phyloP scores from a whole-genome alignment of 1,284 basidiomycete genomes.

The Cronartium ribicola region DNA sequence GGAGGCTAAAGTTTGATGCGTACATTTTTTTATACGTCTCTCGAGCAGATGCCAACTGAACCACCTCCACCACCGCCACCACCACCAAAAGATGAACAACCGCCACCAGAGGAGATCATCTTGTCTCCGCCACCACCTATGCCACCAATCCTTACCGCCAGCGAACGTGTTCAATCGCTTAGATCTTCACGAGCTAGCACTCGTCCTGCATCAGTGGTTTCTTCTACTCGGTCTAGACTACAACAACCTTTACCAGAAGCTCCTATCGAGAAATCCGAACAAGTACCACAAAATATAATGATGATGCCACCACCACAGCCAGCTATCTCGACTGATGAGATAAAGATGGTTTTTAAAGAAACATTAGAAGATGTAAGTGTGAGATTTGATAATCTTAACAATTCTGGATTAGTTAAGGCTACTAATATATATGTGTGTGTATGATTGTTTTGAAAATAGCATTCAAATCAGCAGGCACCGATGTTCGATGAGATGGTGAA shows the following conservation, averaged over 20 bases:
- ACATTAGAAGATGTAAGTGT: conserved; percentile 31
- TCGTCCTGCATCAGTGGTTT: conserved; percentile 10
- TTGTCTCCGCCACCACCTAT: neutral
- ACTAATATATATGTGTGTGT: too few relatives aligned
- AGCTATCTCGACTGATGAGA: conserved; percentile 20
- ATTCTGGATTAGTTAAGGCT: too few relatives aligned
- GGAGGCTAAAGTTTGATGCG: neutral
- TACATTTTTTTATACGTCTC: neutral
- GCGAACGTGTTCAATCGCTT: conserved; percentile 2
- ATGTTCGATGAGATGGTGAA: conserved; percentile 38
- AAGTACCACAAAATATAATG: neutral
- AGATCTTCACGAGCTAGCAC: conserved; percentile 6
- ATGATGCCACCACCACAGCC: conserved; percentile 10
- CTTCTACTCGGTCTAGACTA: conserved; percentile 4
- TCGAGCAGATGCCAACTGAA: neutral
- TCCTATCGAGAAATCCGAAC: conserved; percentile 16
- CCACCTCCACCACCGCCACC: conserved; percentile 11
- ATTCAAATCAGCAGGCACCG: conserved; percentile 34
- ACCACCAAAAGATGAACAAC: conserved; percentile 26
- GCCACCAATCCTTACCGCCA: neutral
- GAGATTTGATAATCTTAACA: too few relatives aligned
- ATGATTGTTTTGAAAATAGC: neutral
- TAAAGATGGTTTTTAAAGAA: conserved; percentile 27
- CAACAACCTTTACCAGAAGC: conserved; percentile 1
- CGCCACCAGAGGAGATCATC: neutral